phyloP scores from a whole-genome alignment of 1,284 basidiomycete species.

The Puccinia triticina region DNA sequence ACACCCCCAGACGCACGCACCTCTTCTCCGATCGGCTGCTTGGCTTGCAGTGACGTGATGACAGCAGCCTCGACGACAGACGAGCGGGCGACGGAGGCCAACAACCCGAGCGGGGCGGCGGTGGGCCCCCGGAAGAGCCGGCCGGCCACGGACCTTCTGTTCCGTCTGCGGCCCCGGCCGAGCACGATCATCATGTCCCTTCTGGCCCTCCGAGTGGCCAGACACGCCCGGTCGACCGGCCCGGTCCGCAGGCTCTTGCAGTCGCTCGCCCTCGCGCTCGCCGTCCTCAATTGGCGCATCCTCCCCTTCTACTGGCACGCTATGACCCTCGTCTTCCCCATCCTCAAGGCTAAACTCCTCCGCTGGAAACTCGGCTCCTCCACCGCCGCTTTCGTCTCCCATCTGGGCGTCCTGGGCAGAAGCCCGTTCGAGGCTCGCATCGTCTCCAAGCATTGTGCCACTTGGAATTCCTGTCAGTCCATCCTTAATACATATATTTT shows the following conservation, averaged over 20 bases:
- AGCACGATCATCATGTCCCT: slow-evolving; percentile 26
- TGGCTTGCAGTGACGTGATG: too few relatives aligned
- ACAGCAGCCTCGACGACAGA: too few relatives aligned
- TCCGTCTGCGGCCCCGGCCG: slow-evolving; percentile 7
- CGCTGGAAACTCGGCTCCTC: slow-evolving; percentile 31
- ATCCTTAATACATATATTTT: neutral
- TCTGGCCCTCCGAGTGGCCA: neutral
- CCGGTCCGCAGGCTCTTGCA: neutral
- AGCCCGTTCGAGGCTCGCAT: slow-evolving; percentile 28
- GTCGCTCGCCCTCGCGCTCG: slow-evolving; percentile 18
- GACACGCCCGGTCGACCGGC: neutral
- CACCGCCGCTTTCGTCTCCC: neutral
- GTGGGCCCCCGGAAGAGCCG: too few relatives aligned
- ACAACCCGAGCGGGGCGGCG: too few relatives aligned
- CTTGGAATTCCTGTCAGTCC: slow-evolving; percentile 43
- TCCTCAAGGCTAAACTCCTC: slow-evolving; percentile 9
- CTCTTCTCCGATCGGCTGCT: too few relatives aligned
- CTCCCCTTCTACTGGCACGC: slow-evolving; percentile 39
- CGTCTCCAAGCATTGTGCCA: slow-evolving; percentile 36
- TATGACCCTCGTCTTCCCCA: slow-evolving; percentile 26
- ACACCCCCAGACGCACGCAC: too few relatives aligned
- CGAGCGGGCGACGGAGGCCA: too few relatives aligned
- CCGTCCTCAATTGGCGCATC: slow-evolving; percentile 33
- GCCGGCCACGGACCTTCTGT: neutral
- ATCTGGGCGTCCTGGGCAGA: neutral